Conservation (phyloP, 139 green algal species). For the Klebsormidium nitens region DNA sequence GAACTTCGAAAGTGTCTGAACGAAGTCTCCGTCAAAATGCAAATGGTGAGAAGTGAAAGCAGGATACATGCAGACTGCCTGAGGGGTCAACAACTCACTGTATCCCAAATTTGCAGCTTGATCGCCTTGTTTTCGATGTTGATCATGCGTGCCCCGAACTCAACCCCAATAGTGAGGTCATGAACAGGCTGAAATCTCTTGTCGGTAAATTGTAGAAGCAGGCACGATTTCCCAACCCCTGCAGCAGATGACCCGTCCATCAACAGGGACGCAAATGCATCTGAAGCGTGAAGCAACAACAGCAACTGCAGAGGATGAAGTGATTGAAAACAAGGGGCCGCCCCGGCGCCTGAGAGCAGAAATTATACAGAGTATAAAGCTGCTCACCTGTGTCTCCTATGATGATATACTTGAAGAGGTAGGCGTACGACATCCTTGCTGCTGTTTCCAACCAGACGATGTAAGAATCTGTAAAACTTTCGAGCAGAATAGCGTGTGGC, state of each 20-base stretch:
- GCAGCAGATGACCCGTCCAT: constrained; percentile 14
- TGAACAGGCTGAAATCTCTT: constrained; percentile 98
- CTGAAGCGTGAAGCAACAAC: neutral
- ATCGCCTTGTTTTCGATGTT: constrained; percentile 97
- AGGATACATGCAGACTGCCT: no score
- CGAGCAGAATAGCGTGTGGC: no score
- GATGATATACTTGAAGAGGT: constrained; percentile 98
- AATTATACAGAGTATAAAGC: neutral
- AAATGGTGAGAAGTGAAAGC: no score
- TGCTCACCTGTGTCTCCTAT: constrained; percentile 88
- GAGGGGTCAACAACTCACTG: no score
- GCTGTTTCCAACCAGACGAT: no score
- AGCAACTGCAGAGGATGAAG: constrained; percentile 14
- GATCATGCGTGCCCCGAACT: constrained; percentile 97
- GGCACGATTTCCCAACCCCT: constrained; percentile 98
- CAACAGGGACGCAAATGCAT: neutral
- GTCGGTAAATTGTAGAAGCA: constrained; percentile 99
- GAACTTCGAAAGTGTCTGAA: no score
- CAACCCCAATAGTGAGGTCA: constrained; percentile 80
- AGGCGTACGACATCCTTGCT: constrained; percentile 52
- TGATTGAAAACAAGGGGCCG: neutral
- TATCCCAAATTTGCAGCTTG: constrained; percentile 89
- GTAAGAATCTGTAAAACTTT: no score
- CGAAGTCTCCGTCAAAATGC: no score
- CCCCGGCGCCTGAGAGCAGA: neutral